Evolutionary conservation across 1,284 basidiomycete genomes (phyloP), one percentile per base, ranked within the genome.

Genomic region (Tylopilus sp.): DNA sequence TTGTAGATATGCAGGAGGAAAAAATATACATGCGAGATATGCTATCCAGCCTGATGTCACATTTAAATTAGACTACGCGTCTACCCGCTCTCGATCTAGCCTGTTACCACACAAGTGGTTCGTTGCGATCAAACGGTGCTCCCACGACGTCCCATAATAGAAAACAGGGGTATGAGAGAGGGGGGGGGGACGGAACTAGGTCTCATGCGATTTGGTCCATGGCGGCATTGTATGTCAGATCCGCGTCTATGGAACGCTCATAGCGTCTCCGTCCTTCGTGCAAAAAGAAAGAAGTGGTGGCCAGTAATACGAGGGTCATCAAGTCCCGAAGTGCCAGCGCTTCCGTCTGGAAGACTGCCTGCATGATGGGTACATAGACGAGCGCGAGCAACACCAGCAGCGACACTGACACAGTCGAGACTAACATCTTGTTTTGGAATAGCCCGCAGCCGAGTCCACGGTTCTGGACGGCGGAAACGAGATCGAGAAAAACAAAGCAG

Each of bases 401-500:
- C 10, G 92, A 95, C 43, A 89, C 76, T 5, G 84, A 86, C 38
- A 97, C 88, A 0, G 96, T 97, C 50, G 84, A 74, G 50, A 95
- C 72, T 49, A 98, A 78, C 91, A 98, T 96, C 58, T 78, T 77
- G 74, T 99, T 99, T 59, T 86, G 82, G 49, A 79, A 74, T 21
- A 93, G 63, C 9, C 82, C 81, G 57, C 89, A 92, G 18, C 85
- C 84, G 8, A 97, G 77, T 8, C 94, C 93, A 39, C 96, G 87
- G 68, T 93, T 97, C 68, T 98, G 96, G 16, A 97, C 70, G 0
- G 96, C 96, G 19, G 92, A 96, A 2, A 93, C 89, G 34, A 99
- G 82, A 70, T 98, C 96, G 51, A 99, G 84, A 75, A 98, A 90
- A 49, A 99, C 96, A 70, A 98, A 98, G 64, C 84, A 89, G 15